phyloP scores from a whole-genome alignment of 2,329 filamentous ascomycete species.

The Zasmidium angulare region DNA sequence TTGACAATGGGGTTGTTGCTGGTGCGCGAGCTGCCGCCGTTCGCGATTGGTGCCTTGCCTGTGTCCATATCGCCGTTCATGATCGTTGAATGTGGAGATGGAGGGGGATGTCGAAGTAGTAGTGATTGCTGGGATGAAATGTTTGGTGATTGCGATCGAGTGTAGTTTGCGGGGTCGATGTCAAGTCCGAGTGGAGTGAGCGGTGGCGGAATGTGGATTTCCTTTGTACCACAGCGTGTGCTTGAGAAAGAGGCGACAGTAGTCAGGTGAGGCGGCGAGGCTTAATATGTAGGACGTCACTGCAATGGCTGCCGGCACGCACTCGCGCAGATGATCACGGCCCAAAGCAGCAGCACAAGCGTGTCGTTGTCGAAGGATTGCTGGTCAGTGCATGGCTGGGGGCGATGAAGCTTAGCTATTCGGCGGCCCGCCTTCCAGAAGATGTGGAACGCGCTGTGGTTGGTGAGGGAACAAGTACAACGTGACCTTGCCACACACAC shows the following conservation, averaged over 20 bases:
- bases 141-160: background rate
- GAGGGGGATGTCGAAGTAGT: slow-evolving; percentile 1
- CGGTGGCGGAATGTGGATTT: no score
- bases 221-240: no score
- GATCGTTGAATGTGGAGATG: slow-evolving; percentile 1
- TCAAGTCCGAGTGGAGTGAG: background rate
- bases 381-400: background rate
- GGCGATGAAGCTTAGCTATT: background rate
- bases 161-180: background rate
- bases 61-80: slow-evolving; percentile 26
- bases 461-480: background rate
- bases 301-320: no score
- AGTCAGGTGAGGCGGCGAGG: no score
- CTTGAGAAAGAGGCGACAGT: no score
- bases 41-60: slow-evolving; percentile 40
- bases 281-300: no score
- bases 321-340: no score
- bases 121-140: background rate
- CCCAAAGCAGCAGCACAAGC: no score
- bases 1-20: no score
- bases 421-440: background rate
- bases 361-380: background rate
- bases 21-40: slow-evolving; percentile 26
- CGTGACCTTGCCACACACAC: background rate
- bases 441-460: background rate